phyloP scores from a whole-genome alignment of 257 asterid species.

The Vinca minor region DNA sequence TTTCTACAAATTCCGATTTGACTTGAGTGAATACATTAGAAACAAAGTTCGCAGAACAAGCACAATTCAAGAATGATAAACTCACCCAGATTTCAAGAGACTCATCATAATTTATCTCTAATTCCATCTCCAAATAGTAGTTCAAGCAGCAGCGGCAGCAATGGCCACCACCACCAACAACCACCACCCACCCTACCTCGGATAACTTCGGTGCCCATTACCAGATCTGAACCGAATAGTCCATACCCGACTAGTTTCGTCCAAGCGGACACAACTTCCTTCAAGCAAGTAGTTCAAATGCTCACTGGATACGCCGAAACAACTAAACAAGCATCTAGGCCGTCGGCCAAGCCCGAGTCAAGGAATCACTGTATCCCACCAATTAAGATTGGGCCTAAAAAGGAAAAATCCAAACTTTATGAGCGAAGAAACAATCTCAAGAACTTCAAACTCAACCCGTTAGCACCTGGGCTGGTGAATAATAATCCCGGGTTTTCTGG shows the following conservation, averaged over 20 bases:
- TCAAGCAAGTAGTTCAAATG: constrained; percentile 92
- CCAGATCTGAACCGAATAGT: constrained; percentile 82
- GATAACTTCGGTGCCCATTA: constrained; percentile 36
- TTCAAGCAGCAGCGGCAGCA: constrained; percentile 29
- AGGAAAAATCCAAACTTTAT: constrained; percentile 72
- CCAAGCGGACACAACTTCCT: constrained; percentile 81
- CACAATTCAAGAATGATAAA: constrained; percentile 38
- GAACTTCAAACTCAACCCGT: constrained; percentile 68
- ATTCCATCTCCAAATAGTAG: constrained; percentile 37
- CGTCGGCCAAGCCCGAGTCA: constrained; percentile 43
- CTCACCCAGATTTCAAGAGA: constrained; percentile 34
- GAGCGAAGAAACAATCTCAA: constrained; percentile 75
- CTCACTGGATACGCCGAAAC: constrained; percentile 76
- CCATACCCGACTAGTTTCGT: constrained; percentile 96
- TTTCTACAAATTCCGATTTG: constrained; percentile 11
- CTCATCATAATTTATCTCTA: constrained; percentile 25
- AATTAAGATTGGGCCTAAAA: constrained; percentile 51
- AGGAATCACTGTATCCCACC: constrained; percentile 57
- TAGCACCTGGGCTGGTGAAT: constrained; percentile 42
- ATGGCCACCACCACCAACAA: constrained; percentile 24
- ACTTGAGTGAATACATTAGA: no score
- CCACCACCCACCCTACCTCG: no score
- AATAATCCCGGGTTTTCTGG: constrained; percentile 31
- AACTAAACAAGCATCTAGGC: constrained; percentile 22
- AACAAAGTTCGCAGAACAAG: no score